These are phyloP conservation scores for Lotmaria passim DNA, from an alignment of 208 protist species.

Conservation along the genomic window DNA sequence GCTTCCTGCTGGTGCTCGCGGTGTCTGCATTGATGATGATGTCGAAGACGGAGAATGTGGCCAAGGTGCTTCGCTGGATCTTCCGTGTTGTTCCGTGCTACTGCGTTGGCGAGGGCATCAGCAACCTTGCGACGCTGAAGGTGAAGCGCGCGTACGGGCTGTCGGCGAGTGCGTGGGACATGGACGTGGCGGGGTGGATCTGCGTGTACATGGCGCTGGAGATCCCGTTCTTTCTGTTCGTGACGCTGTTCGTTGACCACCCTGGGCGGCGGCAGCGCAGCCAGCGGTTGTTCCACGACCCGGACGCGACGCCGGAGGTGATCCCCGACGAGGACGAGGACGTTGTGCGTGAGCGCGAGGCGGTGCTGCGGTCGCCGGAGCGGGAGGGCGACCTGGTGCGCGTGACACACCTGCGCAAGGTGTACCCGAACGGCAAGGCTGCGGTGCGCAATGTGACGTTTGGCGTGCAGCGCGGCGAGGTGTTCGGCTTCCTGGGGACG, in stretches of 20 bases:
- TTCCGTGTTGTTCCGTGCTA: slow-evolving; percentile 62
- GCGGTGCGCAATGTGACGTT: slow-evolving; percentile 77
- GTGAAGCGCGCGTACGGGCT: slow-evolving; percentile 17
- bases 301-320: slow-evolving; percentile 31
- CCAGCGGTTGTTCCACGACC: slow-evolving; percentile 43
- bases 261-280: slow-evolving; percentile 43
- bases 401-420: slow-evolving; percentile 65
- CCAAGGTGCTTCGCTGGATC: slow-evolving; percentile 48
- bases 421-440: slow-evolving; percentile 70
- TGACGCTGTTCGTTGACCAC: slow-evolving; percentile 58
- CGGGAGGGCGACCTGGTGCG: slow-evolving; percentile 47
- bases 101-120: slow-evolving; percentile 64
- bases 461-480: slow-evolving; percentile 66
- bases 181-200: slow-evolving; percentile 37
- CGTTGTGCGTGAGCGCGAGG: slow-evolving; percentile 39
- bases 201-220: slow-evolving; percentile 62
- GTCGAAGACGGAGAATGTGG: slow-evolving; percentile 31
- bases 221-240: slow-evolving; percentile 42
- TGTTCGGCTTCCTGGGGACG: slow-evolving; percentile 91
- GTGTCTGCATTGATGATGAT: slow-evolving; percentile 54
- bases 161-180: slow-evolving; percentile 33
- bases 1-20: slow-evolving; percentile 63
- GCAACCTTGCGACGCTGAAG: slow-evolving; percentile 54
- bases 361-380: slow-evolving; percentile 24
- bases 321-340: slow-evolving; percentile 47